phyloP scores from a whole-genome alignment of 352 stramenopile species.

The Globisporangium iwayamae region DNA sequence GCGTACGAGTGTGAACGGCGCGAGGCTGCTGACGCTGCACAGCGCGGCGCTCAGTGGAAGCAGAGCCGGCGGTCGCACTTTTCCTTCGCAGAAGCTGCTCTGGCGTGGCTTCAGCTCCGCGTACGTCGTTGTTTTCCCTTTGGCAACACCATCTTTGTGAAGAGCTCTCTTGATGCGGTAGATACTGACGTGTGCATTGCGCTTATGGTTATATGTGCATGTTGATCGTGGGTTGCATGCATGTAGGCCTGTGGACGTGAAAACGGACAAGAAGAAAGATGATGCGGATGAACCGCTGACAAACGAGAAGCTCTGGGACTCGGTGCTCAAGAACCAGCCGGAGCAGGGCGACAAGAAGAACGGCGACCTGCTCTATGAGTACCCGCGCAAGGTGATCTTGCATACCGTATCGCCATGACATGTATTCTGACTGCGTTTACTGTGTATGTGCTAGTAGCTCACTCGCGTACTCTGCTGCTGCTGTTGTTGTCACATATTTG shows the following conservation, averaged over 20 bases:
- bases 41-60: background rate
- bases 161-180: background rate
- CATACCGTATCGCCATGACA: background rate
- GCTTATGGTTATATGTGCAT: background rate
- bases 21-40: constrained; percentile 10
- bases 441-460: background rate
- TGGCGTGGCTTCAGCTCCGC: constrained; percentile 35
- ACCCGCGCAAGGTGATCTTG: constrained; percentile 65
- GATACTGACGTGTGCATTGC: background rate
- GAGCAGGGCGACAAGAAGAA: constrained; percentile 46
- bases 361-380: constrained; percentile 81
- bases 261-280: constrained; percentile 21
- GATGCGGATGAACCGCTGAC: constrained; percentile 42
- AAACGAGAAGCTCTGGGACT: constrained; percentile 74
- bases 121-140: constrained; percentile 16
- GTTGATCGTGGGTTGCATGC: background rate
- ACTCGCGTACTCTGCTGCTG: background rate
- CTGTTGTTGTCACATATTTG: background rate
- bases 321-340: constrained; percentile 51
- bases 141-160: background rate
- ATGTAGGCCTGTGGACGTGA: constrained; percentile 1
- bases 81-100: background rate
- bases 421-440: background rate
- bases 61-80: background rate
- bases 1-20: constrained; percentile 1